Base-by-base conservation (phyloP, 1,284 basidiomycete species). In the Trichosporon sp. region DNA sequence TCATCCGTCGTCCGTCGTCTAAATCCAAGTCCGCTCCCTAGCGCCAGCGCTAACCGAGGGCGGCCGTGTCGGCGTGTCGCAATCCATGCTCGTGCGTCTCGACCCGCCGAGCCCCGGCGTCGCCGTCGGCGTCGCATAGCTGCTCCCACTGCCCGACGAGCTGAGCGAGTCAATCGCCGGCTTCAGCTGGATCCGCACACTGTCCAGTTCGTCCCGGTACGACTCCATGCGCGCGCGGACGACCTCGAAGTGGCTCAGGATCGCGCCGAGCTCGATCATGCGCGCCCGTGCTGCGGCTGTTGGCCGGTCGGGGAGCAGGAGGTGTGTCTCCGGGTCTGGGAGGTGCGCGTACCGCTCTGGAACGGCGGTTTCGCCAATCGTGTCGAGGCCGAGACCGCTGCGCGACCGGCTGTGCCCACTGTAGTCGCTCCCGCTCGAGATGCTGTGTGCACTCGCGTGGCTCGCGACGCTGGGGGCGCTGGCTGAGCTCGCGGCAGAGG, bases 231-330 rank as follows among this genome's bases (percentile, higher is more conserved):
- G 56, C 11, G 26, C 26, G 31, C 56, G 56, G 26, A 61, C 56
- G 26, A 61, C 56, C 6, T 61, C 56, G 32, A 61, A 61, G 56
- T 61, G 56, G 31, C 56, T 32, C 31, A 61, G 31, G 56, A 61
- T 61, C 11, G 56, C 56, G 56, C 56, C 56, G 56, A 61, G 56
- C 56, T 61, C 56, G 56, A 61, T 32, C 56, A 61, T 61, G 10
- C 14, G 8, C 14, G 56, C 56, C 2, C 26, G 56, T 1, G 32
- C 56, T 1, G 56, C 31, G 11, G 56, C 31, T 5, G 26, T 16
- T 3, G 32, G 31, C 11, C 56, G 56, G 6, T 32, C 56, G 26
- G 56, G 56, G 10, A 35, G 11, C 4, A 16, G 12, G 31, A 61
- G 56, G 31, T 61, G 56, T 1, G 56, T 7, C 3, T 14, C 56